phyloP scores from a whole-genome alignment of 257 asterid species.

The Voacanga thouarsii region DNA sequence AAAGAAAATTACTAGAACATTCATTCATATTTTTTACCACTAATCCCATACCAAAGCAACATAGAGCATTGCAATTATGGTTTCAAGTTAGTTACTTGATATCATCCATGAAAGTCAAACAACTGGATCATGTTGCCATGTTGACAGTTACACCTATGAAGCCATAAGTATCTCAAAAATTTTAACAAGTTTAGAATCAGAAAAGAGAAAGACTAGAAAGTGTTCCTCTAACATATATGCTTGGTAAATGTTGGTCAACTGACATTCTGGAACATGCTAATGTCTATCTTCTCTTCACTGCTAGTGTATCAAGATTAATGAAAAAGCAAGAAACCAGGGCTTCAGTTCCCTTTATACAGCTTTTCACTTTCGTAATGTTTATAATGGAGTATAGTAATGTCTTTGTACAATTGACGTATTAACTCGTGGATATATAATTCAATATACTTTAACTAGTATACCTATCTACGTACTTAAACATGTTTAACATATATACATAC shows the following conservation, averaged over 20 bases:
- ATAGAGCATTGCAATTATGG: neutral
- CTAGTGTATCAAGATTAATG: neutral
- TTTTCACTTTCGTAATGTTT: neutral
- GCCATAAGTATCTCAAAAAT: neutral
- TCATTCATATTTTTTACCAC: neutral
- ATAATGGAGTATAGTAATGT: neutral
- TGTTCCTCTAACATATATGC: neutral
- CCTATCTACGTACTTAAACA: neutral
- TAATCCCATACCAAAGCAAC: neutral
- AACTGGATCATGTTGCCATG: neutral
- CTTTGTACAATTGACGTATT: neutral
- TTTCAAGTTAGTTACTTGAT: neutral
- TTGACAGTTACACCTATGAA: neutral
- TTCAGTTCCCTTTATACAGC: neutral
- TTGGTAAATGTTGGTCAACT: neutral
- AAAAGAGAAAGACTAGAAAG: neutral
- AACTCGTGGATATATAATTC: neutral
- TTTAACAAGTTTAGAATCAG: neutral
- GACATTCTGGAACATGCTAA: neutral
- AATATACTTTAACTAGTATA: neutral
- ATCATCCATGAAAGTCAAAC: neutral
- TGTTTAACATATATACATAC: neutral
- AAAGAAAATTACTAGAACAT: neutral
- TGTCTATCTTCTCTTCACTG: neutral
- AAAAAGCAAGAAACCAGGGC: neutral